These are phyloP conservation scores for Trichopus zeylanicus DNA, from an alignment of 116 monocot genomes.

Conservation along the genomic window DNA sequence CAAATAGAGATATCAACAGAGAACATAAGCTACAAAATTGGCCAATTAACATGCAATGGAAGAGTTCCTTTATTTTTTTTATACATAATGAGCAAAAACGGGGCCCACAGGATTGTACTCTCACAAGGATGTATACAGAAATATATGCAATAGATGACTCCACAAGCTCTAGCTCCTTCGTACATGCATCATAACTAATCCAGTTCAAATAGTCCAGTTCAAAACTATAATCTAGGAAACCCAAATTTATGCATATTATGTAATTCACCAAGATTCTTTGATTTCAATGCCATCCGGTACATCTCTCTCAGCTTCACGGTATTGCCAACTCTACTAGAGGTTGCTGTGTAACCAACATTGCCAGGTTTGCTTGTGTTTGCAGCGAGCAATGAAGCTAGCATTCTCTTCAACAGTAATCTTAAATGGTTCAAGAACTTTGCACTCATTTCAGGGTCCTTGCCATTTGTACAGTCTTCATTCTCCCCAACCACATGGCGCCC, in stretches of 20 bases:
- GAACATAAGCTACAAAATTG: too few species aligned
- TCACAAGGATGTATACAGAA: too few species aligned
- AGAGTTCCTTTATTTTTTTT: too few species aligned
- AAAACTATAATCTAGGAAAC: constrained; percentile 21
- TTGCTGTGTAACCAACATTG: constrained; percentile 5
- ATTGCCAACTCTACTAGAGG: constrained; percentile 22
- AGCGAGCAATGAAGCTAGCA: constrained; percentile 37
- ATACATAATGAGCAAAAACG: too few species aligned
- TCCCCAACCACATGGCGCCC: constrained; percentile 42
- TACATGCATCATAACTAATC: not conserved
- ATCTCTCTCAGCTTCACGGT: constrained; percentile 66
- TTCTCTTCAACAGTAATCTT: constrained; percentile 57
- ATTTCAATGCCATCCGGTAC: constrained; percentile 72
- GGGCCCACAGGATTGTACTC: too few species aligned
- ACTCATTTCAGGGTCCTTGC: constrained; percentile 20
- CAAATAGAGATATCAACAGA: too few species aligned
- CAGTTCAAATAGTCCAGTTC: not conserved
- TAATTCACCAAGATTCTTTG: constrained; percentile 37
- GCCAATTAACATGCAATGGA: too few species aligned
- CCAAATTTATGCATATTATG: constrained; percentile 65
- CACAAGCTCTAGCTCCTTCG: too few species aligned
- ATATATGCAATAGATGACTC: too few species aligned
- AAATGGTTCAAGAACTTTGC: constrained; percentile 65
- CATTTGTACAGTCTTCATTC: constrained; percentile 13
- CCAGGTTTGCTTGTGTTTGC: constrained; percentile 18